Percentiles rank a stretch among this genome's conserved stretches.
Evolutionary conservation across 352 stramenopile genomes (phyloP).

Genomic region (Pythium phragmitis): DNA sequence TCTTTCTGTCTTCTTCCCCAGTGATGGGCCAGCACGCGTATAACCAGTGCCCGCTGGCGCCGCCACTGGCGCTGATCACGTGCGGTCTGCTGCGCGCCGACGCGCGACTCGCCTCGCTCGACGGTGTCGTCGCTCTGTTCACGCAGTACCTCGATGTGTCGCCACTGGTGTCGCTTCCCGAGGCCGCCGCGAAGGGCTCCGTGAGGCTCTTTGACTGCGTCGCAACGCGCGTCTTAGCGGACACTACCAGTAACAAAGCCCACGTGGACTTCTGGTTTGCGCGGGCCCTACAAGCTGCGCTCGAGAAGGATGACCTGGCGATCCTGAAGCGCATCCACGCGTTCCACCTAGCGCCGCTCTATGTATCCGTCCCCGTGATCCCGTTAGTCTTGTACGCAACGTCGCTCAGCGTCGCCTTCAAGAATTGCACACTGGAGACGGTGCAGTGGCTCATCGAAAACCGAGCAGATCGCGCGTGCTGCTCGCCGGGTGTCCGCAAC

Average conservation of each 20-base stretch:
- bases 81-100: conserved; percentile 1
- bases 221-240: neutral
- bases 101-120: neutral
- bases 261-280: neutral
- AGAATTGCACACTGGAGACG: neutral
- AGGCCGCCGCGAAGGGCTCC: conserved; percentile 1
- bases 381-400: neutral
- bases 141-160: conserved; percentile 1
- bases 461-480: neutral
- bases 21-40: neutral
- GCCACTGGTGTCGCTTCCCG: neutral
- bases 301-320: neutral
- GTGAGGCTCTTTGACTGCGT: conserved; percentile 7
- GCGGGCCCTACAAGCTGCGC: neutral
- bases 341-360: neutral
- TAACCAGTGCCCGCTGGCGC: neutral
- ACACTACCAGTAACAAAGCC: neutral
- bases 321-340: neutral
- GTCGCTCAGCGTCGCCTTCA: neutral
- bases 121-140: neutral
- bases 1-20: neutral
- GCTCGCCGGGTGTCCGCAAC: neutral
- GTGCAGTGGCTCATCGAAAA: conserved; percentile 10
- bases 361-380: neutral
- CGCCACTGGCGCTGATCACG: neutral